Evolutionary conservation across 148 eudicot species (phyloP).

Genomic region (Dysphania ambrosioides): DNA sequence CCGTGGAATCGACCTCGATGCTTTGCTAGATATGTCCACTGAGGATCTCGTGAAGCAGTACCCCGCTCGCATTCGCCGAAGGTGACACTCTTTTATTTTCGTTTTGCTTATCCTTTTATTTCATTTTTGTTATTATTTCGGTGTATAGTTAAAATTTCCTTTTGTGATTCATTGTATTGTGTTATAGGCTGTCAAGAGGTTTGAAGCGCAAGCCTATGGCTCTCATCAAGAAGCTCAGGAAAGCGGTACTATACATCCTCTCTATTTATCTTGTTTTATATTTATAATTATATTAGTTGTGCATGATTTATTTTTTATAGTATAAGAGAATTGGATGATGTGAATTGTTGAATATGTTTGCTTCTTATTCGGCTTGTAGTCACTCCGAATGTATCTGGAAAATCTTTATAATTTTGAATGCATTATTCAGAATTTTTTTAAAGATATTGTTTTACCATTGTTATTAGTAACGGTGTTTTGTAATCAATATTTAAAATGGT

Average conservation of each 20-base stretch:
- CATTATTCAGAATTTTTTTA: too few species aligned
- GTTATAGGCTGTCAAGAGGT: conserved; percentile 49
- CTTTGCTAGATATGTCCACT: conserved; percentile 68
- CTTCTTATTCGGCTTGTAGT: too few species aligned
- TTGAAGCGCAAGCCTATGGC: conserved; percentile 82
- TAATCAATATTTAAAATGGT: too few species aligned
- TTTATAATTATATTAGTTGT: too few species aligned
- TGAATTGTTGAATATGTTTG: too few species aligned
- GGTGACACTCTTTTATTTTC: conserved; percentile 33
- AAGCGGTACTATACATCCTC: conserved; percentile 40
- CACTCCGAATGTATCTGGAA: too few species aligned
- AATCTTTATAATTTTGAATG: too few species aligned
- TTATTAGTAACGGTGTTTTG: too few species aligned
- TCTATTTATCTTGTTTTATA: neutral
- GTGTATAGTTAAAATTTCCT: too few species aligned
- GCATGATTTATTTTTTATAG: too few species aligned
- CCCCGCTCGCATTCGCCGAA: conserved; percentile 59
- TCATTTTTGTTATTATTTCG: neutral
- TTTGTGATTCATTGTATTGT: neutral
- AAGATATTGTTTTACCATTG: too few species aligned
- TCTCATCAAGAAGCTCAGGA: conserved; percentile 68
- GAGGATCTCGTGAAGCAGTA: conserved; percentile 78
- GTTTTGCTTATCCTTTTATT: neutral
- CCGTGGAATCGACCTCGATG: conserved; percentile 80
- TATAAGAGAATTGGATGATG: too few species aligned